phyloP scores from a whole-genome alignment of 306 rosid genomes.

The Citrullus colocynthis region DNA sequence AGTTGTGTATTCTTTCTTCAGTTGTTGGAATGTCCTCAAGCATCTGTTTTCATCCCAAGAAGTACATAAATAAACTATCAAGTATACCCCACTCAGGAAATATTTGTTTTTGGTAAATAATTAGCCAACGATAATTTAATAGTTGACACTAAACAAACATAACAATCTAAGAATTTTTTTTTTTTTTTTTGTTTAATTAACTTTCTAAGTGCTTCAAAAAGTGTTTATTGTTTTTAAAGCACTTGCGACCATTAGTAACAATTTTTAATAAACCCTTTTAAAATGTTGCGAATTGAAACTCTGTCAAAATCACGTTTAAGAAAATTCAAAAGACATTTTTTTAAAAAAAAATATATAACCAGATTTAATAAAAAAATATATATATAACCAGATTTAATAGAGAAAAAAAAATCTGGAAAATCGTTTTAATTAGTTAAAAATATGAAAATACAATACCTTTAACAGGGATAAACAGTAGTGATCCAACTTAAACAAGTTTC shows the following conservation, averaged over 20 bases:
- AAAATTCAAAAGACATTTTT: neutral
- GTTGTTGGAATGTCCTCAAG: conserved; percentile 59
- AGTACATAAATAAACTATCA: neutral
- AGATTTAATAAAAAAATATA: neutral
- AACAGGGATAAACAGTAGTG: neutral
- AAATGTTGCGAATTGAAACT: neutral
- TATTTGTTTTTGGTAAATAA: neutral
- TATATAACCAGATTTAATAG: neutral
- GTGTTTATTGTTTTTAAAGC: too few species aligned
- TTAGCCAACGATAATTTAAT: neutral
- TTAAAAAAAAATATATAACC: too few species aligned
- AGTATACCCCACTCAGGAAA: neutral
- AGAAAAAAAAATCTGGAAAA: neutral
- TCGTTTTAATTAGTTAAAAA: too few species aligned
- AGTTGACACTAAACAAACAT: too few species aligned
- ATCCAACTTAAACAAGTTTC: neutral
- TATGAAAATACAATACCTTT: neutral
- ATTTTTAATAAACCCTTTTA: neutral
- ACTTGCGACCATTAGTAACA: too few species aligned
- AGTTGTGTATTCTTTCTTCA: conserved; percentile 65
- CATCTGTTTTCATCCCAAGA: conserved; percentile 38
- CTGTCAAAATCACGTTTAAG: neutral
- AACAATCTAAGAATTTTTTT: too few species aligned
- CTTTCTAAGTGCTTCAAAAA: too few species aligned
- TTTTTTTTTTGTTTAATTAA: too few species aligned